Evolutionary conservation across 176 grass and related monocot genomes (phyloP), one percentile per base, ranked within the genome.

Genomic region (Oryza glaberrima): DNA sequence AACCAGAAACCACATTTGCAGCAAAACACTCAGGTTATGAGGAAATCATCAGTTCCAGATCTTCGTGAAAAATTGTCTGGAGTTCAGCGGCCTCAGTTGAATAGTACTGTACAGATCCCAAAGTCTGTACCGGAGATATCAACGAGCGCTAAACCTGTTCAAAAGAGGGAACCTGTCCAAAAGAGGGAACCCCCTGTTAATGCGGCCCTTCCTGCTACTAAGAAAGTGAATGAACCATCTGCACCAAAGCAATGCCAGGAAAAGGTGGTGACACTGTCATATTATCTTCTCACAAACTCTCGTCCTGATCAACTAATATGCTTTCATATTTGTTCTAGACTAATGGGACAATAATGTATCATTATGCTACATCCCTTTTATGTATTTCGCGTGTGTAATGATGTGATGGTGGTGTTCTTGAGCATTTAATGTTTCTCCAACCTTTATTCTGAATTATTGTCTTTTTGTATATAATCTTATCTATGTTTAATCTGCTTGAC

Each of bases 61-160:
- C 79, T 90, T 75, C 88, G 71, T 49, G 76, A 88, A 46, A 92
- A 90, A 80, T 48, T 95, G 78, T 84, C 90, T 78, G 90, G 88
- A 48, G 67, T 67, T 32, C 77, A 83, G 83, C 83, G 9, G 26
- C 80, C 88, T 70, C 90, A 88, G 70, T 80, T 89, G 26, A 75
- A n/a, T 47, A 84, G 85, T 81, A 71, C 76, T 73, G 72, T 84
- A 60, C 64, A 40, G 60, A 80, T 74, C 11, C 80, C 79, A 83
- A 92, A 86, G 41, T 79, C 71, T 86, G 20, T 11, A 86, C 11
- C 6, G n/a, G 78, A 67, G 83, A 54, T 65, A 30, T 34, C 40
- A 70, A 77, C 73, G 49, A 75, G 20, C 12, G 26, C 71, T 49
- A 82, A 66, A 68, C 85, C 70, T 73, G 79, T 86, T 90, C 78